A percentile compares a stretch with the other conserved stretches of the same genome.
These are phyloP conservation scores for Guillardia theta DNA, from an alignment of 78 protist genomes.

Conservation along the genomic window DNA sequence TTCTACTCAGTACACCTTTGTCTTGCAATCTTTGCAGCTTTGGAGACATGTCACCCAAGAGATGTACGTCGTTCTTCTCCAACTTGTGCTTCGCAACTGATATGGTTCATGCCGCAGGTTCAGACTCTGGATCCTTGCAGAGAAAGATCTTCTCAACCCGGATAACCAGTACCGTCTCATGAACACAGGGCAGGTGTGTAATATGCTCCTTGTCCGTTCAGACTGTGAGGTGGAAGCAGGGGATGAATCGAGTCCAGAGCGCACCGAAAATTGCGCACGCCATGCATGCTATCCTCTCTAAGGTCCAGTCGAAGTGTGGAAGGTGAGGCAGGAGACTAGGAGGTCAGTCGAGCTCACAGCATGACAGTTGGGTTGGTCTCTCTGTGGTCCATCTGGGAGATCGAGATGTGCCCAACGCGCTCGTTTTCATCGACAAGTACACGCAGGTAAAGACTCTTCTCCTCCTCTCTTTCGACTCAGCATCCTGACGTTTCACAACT, in stretches of 20 bases:
- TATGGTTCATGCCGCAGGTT: constrained; percentile 67
- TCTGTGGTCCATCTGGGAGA: constrained; percentile 89
- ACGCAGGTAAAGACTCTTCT: constrained; percentile 56
- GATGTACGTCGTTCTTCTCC: too few relatives aligned
- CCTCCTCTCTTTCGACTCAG: neutral
- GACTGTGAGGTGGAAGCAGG: too few relatives aligned
- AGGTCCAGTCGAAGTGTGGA: constrained; percentile 12
- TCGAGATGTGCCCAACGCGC: constrained; percentile 55
- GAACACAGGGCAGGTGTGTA: neutral
- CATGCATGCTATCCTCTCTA: constrained; percentile 64
- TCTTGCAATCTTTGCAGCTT: constrained; percentile 77
- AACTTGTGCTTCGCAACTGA: too few relatives aligned
- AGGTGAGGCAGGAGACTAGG: neutral
- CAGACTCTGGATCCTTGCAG: neutral
- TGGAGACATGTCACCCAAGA: constrained; percentile 83
- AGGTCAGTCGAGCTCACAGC: neutral
- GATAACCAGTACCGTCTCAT: neutral
- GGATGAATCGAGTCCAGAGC: constrained; percentile 79
- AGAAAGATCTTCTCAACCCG: neutral
- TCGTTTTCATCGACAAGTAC: constrained; percentile 63
- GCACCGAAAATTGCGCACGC: constrained; percentile 65
- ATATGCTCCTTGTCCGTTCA: too few relatives aligned
- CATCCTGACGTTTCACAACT: neutral
- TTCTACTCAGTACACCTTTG: constrained; percentile 73
- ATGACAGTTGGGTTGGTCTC: constrained; percentile 84